Conservation (phyloP, 1,284 basidiomycete species). For the Exobasidium cylindrosporum region DNA sequence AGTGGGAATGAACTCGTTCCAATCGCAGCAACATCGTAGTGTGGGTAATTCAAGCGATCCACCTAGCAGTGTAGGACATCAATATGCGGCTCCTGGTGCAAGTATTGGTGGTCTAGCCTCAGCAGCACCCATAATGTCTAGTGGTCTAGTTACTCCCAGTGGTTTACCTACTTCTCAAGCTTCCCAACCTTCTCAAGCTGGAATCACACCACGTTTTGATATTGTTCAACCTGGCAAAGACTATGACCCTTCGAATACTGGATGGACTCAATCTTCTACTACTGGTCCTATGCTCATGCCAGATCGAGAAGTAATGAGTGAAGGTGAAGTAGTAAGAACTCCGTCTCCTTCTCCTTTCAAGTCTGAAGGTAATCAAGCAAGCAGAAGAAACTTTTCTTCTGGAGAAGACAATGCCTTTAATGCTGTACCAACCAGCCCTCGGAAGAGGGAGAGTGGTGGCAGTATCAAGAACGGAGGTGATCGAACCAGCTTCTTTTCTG, state of each 20-base stretch:
- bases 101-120: not conserved
- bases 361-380: not conserved
- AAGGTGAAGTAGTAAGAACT: not conserved
- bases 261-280: not conserved
- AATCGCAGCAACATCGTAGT: constrained; percentile 8
- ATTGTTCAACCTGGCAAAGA: not conserved
- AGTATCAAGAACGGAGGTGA: constrained; percentile 23
- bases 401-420: not conserved
- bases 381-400: not conserved
- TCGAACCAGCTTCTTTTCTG: constrained; percentile 43
- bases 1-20: not conserved
- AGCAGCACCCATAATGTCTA: not conserved
- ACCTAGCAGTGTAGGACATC: not conserved
- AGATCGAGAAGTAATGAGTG: too few species aligned
- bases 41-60: not conserved
- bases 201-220: not conserved
- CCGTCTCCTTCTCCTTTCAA: not conserved
- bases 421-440: constrained; percentile 11
- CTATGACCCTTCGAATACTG: not conserved
- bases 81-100: not conserved
- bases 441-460: constrained; percentile 36
- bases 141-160: not conserved
- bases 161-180: not conserved
- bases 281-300: not conserved
- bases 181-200: not conserved